A percentile compares a stretch with the other conserved stretches of the same genome.
These are phyloP conservation scores for Bolboschoenus planiculmis DNA, from an alignment of 176 grass and related monocot genomes.

Conservation along the genomic window DNA sequence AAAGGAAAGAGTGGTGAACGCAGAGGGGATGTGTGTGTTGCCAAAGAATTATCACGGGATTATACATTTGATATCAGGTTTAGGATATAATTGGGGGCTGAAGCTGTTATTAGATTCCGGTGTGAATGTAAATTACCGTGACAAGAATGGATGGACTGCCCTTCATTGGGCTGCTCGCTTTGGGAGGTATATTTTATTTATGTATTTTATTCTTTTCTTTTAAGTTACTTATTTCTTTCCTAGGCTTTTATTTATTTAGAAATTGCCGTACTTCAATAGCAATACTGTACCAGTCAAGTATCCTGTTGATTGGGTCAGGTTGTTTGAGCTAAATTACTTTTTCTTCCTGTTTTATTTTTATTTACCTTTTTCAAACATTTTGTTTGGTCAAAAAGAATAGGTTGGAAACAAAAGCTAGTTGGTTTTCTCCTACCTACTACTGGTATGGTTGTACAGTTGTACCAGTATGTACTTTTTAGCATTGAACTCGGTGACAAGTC, in stretches of 20 bases:
- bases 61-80: constrained; percentile 74
- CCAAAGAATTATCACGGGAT: constrained; percentile 57
- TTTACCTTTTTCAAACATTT: not conserved
- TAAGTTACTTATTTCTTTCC: not conserved
- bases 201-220: not conserved
- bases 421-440: too few relatives aligned
- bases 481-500: not conserved
- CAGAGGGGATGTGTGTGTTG: constrained; percentile 31
- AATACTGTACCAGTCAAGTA: not conserved
- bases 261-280: not conserved
- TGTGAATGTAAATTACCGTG: constrained; percentile 77
- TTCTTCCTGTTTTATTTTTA: not conserved
- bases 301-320: not conserved
- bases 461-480: not conserved
- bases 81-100: constrained; percentile 67
- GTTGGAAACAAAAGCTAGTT: not conserved
- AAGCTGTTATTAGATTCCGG: constrained; percentile 52
- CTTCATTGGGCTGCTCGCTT: constrained; percentile 93
- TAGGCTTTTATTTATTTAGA: not conserved
- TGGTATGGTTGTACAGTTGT: not conserved
- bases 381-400: not conserved
- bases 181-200: constrained; percentile 50
- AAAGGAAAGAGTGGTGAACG: constrained; percentile 42
- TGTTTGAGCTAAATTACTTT: not conserved
- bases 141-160: constrained; percentile 82